These are phyloP conservation scores for Brasenia schreberi DNA, from an alignment of 164 flowering plant genomes.

Conservation along the genomic window DNA sequence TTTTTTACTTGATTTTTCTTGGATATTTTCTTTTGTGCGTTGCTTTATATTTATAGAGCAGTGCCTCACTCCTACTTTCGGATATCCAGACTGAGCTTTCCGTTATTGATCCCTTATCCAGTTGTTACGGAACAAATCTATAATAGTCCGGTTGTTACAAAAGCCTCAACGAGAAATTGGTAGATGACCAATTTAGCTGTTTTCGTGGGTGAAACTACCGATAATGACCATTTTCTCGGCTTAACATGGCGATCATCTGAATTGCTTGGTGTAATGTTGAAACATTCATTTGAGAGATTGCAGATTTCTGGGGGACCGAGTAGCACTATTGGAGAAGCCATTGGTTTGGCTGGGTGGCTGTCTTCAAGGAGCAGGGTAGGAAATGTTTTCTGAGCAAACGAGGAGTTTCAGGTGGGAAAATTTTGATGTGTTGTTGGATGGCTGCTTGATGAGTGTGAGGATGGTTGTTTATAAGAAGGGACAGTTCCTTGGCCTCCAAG, in stretches of 20 bases:
- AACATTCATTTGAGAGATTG: background rate
- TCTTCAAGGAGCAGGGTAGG: background rate
- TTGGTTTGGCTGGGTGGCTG: background rate
- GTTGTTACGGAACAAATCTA: too few relatives aligned
- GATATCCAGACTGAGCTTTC: too few relatives aligned
- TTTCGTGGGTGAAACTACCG: too few relatives aligned
- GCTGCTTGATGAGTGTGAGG: background rate
- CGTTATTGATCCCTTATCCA: too few relatives aligned
- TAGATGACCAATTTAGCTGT: too few relatives aligned
- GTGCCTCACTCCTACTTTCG: too few relatives aligned
- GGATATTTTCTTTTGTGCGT: too few relatives aligned
- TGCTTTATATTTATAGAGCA: too few relatives aligned
- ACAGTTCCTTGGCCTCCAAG: background rate
- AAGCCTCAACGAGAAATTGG: too few relatives aligned
- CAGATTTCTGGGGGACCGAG: background rate
- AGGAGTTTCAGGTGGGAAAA: background rate
- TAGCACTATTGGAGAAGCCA: background rate
- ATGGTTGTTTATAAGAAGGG: background rate
- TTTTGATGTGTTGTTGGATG: background rate
- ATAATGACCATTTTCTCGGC: background rate
- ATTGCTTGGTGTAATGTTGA: background rate
- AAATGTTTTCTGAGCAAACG: background rate
- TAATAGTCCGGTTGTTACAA: too few relatives aligned
- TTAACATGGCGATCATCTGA: background rate
- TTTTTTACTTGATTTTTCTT: too few relatives aligned